Conservation (phyloP, 2,329 filamentous ascomycete genomes). For the Colletotrichum zoysiae region DNA sequence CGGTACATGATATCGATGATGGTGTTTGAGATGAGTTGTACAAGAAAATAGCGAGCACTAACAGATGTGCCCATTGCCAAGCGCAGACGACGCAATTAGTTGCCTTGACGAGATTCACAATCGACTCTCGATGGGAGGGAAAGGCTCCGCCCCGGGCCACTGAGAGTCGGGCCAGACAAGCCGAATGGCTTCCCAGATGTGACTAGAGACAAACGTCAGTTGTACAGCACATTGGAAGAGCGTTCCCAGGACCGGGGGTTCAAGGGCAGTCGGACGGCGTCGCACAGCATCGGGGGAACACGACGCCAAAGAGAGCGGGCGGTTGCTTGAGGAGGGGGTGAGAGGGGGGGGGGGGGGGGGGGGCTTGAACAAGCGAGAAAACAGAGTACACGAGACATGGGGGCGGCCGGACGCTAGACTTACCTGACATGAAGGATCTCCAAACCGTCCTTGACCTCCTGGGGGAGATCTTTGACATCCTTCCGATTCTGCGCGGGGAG, state of each 20-base stretch:
- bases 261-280: constrained; percentile 16
- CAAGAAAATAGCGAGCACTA: neutral
- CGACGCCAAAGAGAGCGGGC: constrained; percentile 31
- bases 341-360: constrained; percentile 35
- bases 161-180: constrained; percentile 91
- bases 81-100: neutral
- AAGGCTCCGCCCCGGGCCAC: constrained; percentile 80
- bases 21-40: constrained; percentile 22
- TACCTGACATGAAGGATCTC: constrained; percentile 92
- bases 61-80: neutral
- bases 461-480: constrained; percentile 89
- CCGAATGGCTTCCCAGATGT: constrained; percentile 94
- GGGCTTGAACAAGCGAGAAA: constrained; percentile 38
- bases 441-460: constrained; percentile 88
- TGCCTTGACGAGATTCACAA: constrained; percentile 63
- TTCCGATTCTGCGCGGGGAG: constrained; percentile 91
- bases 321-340: neutral
- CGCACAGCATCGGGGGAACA: constrained; percentile 40
- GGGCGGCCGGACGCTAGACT: constrained; percentile 51
- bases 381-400: constrained; percentile 56
- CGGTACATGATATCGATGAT: neutral
- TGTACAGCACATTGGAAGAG: constrained; percentile 41
- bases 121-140: constrained; percentile 81
- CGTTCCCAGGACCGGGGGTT: constrained; percentile 28
- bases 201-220: constrained; percentile 60